Evolutionary conservation across 192 early-diverging fungal genomes (phyloP).

Genomic region (Dissophora globulifera): DNA sequence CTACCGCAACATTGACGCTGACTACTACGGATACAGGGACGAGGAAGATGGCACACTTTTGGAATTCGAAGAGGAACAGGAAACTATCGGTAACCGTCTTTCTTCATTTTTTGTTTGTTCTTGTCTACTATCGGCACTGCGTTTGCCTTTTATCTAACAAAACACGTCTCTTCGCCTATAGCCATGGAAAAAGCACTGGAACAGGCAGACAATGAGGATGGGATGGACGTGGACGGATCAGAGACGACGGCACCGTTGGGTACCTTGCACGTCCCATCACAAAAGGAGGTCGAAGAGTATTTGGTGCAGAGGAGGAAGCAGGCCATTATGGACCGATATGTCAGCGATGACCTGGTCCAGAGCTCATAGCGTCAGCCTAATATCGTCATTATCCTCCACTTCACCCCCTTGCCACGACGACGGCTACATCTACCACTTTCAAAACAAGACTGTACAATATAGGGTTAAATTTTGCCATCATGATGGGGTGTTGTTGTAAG

Average conservation of each 20-base stretch:
- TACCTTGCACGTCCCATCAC: slow-evolving; percentile 66
- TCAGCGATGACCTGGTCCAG: slow-evolving; percentile 43
- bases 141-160: no score
- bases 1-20: slow-evolving; percentile 84
- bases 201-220: slow-evolving; percentile 44
- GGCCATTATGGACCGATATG: slow-evolving; percentile 65
- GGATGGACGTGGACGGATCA: slow-evolving; percentile 50
- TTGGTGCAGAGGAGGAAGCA: slow-evolving; percentile 77
- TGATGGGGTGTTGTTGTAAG: no score
- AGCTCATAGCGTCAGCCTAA: neutral
- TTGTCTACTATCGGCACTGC: no score
- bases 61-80: slow-evolving; percentile 77
- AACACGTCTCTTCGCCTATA: slow-evolving; percentile 11
- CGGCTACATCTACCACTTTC: no score
- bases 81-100: slow-evolving; percentile 61
- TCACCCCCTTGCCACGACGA: no score
- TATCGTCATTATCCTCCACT: no score
- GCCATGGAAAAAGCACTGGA: slow-evolving; percentile 38
- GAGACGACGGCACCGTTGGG: slow-evolving; percentile 43
- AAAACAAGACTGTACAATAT: no score
- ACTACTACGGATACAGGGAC: slow-evolving; percentile 96
- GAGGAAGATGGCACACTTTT: slow-evolving; percentile 88
- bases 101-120: no score
- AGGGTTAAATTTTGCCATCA: no score
- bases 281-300: slow-evolving; percentile 81